Evolutionary conservation across 768 basidiomycete species (phyloP).

Genomic region (Plicaturopsis crispa): DNA sequence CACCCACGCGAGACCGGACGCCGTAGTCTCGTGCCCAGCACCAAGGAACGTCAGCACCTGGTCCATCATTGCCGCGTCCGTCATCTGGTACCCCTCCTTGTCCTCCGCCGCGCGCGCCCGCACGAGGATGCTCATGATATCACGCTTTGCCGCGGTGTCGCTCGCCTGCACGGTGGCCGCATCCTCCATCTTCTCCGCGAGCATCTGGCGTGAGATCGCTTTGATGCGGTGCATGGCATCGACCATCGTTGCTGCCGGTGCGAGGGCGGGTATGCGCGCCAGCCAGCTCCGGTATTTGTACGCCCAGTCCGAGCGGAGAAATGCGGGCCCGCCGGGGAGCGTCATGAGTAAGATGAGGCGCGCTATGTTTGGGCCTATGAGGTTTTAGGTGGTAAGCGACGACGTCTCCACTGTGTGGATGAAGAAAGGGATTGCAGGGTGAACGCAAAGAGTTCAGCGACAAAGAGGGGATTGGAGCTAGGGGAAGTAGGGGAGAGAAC

Average conservation of each 20-base stretch:
- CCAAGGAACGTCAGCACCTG: constrained; percentile 46
- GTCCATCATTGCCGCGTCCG: constrained; percentile 40
- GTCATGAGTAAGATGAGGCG: constrained; percentile 25
- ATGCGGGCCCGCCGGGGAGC: constrained; percentile 27
- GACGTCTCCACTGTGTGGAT: no score
- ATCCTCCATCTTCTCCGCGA: constrained; percentile 32
- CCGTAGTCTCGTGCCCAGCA: constrained; percentile 31
- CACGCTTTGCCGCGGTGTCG: constrained; percentile 34
- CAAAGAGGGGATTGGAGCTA: no score
- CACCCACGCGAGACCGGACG: no score
- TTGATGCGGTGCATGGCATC: constrained; percentile 36
- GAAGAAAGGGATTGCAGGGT: no score
- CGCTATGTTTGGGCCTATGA: no score
- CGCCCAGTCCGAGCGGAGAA: constrained; percentile 27
- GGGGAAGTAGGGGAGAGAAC: background rate
- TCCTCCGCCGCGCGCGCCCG: constrained; percentile 30
- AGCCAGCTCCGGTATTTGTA: constrained; percentile 27
- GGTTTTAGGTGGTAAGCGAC: no score
- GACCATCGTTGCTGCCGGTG: no score
- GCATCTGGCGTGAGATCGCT: constrained; percentile 29
- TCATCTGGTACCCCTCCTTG: constrained; percentile 32
- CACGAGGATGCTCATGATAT: constrained; percentile 47
- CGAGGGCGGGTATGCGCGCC: constrained; percentile 12
- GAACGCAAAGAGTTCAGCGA: no score
- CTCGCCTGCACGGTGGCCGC: constrained; percentile 18